These are phyloP conservation scores for Sporisorium graminicola DNA, from an alignment of 1,284 basidiomycete genomes.

Conservation along the genomic window DNA sequence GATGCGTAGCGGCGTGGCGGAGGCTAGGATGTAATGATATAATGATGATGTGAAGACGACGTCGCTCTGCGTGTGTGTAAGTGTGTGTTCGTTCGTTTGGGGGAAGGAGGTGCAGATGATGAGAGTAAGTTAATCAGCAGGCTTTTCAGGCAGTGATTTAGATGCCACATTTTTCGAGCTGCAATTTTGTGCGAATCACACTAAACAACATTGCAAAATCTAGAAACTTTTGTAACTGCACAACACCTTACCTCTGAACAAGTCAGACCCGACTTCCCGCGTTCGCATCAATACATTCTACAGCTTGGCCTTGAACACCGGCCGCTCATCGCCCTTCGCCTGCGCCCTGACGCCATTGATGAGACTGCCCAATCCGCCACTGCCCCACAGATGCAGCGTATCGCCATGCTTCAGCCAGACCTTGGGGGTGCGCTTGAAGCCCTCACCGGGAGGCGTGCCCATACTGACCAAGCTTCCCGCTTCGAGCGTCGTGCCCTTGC, in stretches of 20 bases:
- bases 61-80: no score
- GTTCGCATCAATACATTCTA: no score
- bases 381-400: constrained; percentile 71
- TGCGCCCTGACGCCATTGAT: constrained; percentile 34
- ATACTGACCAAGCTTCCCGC: constrained; percentile 86
- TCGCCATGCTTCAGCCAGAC: constrained; percentile 83
- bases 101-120: not conserved
- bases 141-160: no score
- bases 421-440: constrained; percentile 79
- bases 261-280: no score
- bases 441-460: constrained; percentile 74
- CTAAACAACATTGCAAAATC: no score
- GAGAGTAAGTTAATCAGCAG: no score
- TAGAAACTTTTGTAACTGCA: no score
- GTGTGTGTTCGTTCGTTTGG: not conserved
- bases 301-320: constrained; percentile 28
- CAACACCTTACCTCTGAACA: no score
- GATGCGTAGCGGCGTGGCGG: not conserved
- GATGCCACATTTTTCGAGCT: no score
- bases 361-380: constrained; percentile 30
- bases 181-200: no score
- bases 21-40: constrained; percentile 3
- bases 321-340: constrained; percentile 6
- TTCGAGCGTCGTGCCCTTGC: constrained; percentile 80
- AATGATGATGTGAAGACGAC: not conserved